Evolutionary conservation across 2,329 filamentous ascomycete species (phyloP), one percentile per base, ranked within the genome.

Genomic region (Paramyrothecium sp.): DNA sequence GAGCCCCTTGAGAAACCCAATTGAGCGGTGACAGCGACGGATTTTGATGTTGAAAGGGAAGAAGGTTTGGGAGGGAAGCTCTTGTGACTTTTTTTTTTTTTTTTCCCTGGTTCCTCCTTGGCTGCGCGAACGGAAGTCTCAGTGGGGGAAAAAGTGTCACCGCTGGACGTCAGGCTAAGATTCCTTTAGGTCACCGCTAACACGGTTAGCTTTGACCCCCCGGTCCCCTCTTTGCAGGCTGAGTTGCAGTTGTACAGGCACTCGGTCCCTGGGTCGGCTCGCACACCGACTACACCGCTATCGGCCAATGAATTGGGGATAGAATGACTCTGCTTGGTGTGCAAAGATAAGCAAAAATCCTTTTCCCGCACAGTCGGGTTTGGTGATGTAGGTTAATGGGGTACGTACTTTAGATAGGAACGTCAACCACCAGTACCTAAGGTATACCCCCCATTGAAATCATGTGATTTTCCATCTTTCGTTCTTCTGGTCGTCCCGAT

Each of bases 1-100:
- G 70, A 62, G 66, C 33, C 69, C 61, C 64, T 68, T 64, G 56
- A 60, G 59, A 57, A 55, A 66, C 60, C 67, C 71, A 66, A 68
- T 71, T 70, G 69, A 65, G 13, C 13, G 23, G 49, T 57, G 33
- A 38, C 52, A 54, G 44, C 33, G 56, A 58, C 22, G 60, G 61
- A 60, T 60, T 63, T 57, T 66, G 56, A 60, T n/a, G 62, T 58
- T 34, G 51, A 41, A 46, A 54, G 59, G 41, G 61, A 59, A 58
- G 56, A 56, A 56, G 60, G 59, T 62, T 56, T 54, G 56, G 56
- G 56, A 63, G 58, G 11, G 53, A 60, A 62, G 60, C 63, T 61
- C 63, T 57, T 61, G 59, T 64, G 63, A 65, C 66, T 69, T 61
- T 65, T 63, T 63, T 56, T 23, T 51, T 23, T 50, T 51, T 51